phyloP scores from a whole-genome alignment of 305 asterid species.

The Vinca major region DNA sequence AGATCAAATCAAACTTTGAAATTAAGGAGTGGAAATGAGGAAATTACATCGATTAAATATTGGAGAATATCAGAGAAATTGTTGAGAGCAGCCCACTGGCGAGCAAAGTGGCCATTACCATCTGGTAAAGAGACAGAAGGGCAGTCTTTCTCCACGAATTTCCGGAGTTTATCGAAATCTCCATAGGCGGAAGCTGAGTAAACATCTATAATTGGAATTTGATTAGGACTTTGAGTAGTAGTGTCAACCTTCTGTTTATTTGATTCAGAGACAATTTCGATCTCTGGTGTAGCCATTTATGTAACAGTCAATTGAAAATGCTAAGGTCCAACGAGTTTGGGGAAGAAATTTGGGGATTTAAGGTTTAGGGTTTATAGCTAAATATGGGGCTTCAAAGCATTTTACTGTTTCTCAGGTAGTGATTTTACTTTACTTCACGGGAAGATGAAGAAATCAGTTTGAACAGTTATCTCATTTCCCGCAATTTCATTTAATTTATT shows the following conservation, averaged over 20 bases:
- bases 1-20: background rate
- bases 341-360: background rate
- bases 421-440: background rate
- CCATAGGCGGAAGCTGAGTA: constrained; percentile 86
- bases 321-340: constrained; percentile 3
- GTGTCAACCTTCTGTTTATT: constrained; percentile 33
- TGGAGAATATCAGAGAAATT: constrained; percentile 57
- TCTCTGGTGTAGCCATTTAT: constrained; percentile 70
- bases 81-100: constrained; percentile 94
- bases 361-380: constrained; percentile 12
- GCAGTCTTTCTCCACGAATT: constrained; percentile 68
- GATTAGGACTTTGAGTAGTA: constrained; percentile 40
- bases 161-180: constrained; percentile 60
- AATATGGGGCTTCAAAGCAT: background rate
- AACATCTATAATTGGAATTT: constrained; percentile 49
- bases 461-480: background rate
- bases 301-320: background rate
- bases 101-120: constrained; percentile 71
- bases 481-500: too few relatives aligned
- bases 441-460: background rate
- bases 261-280: constrained; percentile 68
- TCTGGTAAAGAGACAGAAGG: constrained; percentile 58
- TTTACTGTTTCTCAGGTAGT: background rate
- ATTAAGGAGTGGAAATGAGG: background rate
- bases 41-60: constrained; percentile 59